Percentiles rank a stretch among this genome's conserved stretches.
phyloP scores from a whole-genome alignment of 1,139 yeast species.

The Scheffersomyces lignicola region DNA sequence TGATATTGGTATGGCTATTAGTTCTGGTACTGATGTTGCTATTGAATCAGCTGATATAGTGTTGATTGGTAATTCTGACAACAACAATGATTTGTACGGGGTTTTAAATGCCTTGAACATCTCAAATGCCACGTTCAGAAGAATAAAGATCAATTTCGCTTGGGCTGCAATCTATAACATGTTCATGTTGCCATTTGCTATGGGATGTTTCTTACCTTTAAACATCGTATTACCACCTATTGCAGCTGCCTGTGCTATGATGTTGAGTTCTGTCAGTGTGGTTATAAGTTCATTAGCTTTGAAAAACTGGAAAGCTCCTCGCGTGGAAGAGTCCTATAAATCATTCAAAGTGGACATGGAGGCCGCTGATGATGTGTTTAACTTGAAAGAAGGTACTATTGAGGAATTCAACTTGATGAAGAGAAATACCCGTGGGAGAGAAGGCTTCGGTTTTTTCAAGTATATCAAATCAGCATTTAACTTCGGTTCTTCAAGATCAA shows the following conservation, averaged over 20 bases:
- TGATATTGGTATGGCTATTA: constrained; percentile 86
- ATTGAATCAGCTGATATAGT: constrained; percentile 95
- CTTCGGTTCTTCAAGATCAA: background rate
- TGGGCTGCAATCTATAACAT: constrained; percentile 88
- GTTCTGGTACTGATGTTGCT: constrained; percentile 94
- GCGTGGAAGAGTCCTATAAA: constrained; percentile 14
- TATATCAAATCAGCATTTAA: background rate
- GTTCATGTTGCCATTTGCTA: constrained; percentile 91
- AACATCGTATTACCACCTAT: constrained; percentile 82
- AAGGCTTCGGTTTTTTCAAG: background rate
- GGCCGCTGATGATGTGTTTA: constrained; percentile 21
- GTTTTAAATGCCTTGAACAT: constrained; percentile 74
- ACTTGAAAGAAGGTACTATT: constrained; percentile 29
- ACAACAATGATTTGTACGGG: constrained; percentile 55
- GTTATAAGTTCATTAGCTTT: constrained; percentile 76
- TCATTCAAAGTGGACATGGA: constrained; percentile 23
- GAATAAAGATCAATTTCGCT: constrained; percentile 77
- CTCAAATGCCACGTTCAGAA: constrained; percentile 64
- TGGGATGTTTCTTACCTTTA: constrained; percentile 85
- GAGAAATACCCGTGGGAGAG: constrained; percentile 13
- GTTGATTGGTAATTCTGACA: constrained; percentile 36
- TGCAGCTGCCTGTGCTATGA: constrained; percentile 93
- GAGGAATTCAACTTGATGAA: constrained; percentile 31
- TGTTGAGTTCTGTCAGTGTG: constrained; percentile 86
- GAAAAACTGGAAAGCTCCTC: constrained; percentile 59